Percentiles rank a stretch among this genome's conserved stretches.
Evolutionary conservation across 768 basidiomycete species (phyloP).

Genomic region (Kwoniella dejecticola): DNA sequence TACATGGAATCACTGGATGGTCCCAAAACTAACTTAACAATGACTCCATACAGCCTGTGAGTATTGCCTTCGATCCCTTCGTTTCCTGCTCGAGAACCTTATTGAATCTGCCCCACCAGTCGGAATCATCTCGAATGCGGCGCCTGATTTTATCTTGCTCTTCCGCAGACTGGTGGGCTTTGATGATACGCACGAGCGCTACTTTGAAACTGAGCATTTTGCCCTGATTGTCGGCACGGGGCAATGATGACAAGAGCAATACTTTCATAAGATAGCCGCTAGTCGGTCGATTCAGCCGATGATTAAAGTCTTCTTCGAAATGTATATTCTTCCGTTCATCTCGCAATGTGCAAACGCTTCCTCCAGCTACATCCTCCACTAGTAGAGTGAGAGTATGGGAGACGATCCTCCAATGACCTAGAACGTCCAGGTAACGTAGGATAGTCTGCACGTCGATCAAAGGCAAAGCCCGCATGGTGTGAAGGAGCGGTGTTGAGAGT

Average conservation of each 20-base stretch:
- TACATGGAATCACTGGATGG: too few species aligned
- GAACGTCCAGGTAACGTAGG: not conserved
- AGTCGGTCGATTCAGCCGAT: constrained; percentile 2
- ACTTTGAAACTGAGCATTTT: too few species aligned
- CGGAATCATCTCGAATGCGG: too few species aligned
- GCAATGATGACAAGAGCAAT: not conserved
- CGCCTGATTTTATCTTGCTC: too few species aligned
- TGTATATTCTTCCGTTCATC: not conserved
- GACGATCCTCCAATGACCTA: constrained; percentile 8
- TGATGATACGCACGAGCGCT: too few species aligned
- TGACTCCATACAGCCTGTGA: not conserved
- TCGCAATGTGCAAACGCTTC: constrained; percentile 7
- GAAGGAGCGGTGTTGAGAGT: constrained; percentile 16
- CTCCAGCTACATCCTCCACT: constrained; percentile 33
- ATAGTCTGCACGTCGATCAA: not conserved
- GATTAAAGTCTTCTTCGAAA: not conserved
- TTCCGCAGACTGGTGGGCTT: too few species aligned
- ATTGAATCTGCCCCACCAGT: too few species aligned
- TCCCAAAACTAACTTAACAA: too few species aligned
- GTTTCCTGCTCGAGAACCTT: too few species aligned
- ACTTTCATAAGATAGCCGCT: not conserved
- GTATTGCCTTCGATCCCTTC: not conserved
- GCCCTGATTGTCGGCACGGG: too few species aligned
- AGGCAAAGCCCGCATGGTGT: constrained; percentile 18
- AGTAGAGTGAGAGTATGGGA: constrained; percentile 20